phyloP scores from a whole-genome alignment of 2,329 filamentous ascomycete species.

The Penicillium nordicum region DNA sequence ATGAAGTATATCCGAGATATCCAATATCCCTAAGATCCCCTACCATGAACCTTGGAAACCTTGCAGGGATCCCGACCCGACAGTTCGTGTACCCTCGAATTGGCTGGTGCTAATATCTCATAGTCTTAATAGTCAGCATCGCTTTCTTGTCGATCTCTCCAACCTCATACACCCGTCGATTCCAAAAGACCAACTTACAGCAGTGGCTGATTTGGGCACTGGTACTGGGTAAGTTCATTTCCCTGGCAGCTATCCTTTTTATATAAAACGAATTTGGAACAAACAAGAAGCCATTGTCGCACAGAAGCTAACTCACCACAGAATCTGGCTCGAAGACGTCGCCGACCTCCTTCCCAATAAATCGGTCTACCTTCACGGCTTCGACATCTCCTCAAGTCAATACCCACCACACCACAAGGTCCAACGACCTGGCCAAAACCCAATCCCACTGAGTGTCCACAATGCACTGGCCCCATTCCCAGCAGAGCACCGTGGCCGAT shows the following conservation, averaged over 20 bases:
- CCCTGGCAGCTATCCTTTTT: not conserved
- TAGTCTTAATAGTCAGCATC: slow-evolving; percentile 28
- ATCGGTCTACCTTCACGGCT: slow-evolving; percentile 24
- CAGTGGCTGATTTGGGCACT: slow-evolving; percentile 29
- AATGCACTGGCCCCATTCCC: slow-evolving; percentile 28
- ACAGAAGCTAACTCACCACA: slow-evolving; percentile 4
- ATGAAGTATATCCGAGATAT: not conserved
- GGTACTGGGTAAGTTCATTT: slow-evolving; percentile 26
- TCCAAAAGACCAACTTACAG: slow-evolving; percentile 11
- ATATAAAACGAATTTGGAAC: too few species aligned
- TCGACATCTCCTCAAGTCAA: slow-evolving; percentile 32
- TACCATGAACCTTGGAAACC: not conserved
- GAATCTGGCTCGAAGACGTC: slow-evolving; percentile 27
- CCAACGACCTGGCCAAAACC: slow-evolving; percentile 6
- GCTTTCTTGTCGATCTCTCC: slow-evolving; percentile 22
- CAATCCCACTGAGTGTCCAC: slow-evolving; percentile 18
- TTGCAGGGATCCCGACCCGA: not conserved
- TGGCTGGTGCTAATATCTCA: not conserved
- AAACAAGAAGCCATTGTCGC: not conserved
- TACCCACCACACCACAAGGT: slow-evolving; percentile 20
- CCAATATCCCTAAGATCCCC: not conserved
- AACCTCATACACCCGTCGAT: slow-evolving; percentile 27
- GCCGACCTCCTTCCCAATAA: slow-evolving; percentile 5
- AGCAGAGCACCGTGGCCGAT: slow-evolving; percentile 24
- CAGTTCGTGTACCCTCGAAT: not conserved